Evolutionary conservation across 768 basidiomycete species (phyloP).

Genomic region (Mycena floridula): DNA sequence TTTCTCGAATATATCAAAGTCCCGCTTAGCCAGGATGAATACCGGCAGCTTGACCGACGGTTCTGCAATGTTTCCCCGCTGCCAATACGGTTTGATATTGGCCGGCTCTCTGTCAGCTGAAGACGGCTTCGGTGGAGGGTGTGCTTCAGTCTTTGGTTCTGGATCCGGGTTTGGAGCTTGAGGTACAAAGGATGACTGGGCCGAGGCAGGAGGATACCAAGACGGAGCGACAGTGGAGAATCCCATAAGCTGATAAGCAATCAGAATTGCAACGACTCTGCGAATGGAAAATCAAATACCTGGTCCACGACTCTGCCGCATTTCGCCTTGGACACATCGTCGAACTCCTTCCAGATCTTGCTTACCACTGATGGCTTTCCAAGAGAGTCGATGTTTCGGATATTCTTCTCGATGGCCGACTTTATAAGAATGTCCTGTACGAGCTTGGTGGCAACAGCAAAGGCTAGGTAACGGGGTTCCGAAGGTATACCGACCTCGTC

Average conservation of each 20-base stretch:
- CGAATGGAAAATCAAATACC: no score
- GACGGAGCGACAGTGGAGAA: not conserved
- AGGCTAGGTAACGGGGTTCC: not conserved
- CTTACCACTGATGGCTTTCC: not conserved
- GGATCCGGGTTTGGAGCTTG: not conserved
- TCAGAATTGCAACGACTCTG: no score
- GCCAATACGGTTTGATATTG: not conserved
- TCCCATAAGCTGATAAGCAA: not conserved
- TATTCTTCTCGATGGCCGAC: not conserved
- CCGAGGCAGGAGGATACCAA: not conserved
- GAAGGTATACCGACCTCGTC: not conserved
- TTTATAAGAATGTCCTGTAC: not conserved
- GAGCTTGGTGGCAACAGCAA: not conserved
- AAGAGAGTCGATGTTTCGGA: not conserved
- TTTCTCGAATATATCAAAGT: not conserved
- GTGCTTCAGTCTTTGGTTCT: not conserved
- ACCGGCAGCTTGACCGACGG: not conserved
- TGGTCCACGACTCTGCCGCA: not conserved
- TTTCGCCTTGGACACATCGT: not conserved
- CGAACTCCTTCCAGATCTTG: conserved; percentile 1
- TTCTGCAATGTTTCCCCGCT: not conserved
- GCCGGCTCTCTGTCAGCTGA: no score
- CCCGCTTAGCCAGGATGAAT: not conserved
- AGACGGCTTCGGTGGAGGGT: not conserved
- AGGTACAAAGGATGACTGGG: not conserved